Percentiles rank a stretch among this genome's conserved stretches.
phyloP scores from a whole-genome alignment of 441 rosid species.

The Adansonia madagascariensis region DNA sequence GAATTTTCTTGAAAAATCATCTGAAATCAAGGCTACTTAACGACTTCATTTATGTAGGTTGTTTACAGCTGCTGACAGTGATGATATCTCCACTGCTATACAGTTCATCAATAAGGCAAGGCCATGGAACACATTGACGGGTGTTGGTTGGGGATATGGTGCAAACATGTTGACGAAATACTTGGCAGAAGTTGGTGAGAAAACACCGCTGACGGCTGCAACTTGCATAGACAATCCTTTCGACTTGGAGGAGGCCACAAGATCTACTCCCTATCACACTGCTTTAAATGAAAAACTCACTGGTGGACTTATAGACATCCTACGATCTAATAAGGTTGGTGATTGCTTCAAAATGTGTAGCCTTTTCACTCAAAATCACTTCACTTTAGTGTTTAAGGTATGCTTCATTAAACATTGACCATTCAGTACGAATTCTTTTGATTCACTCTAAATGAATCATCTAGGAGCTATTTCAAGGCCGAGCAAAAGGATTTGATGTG shows the following conservation, averaged over 20 bases:
- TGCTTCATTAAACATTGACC: conserved; percentile 18
- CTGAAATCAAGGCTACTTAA: conserved; percentile 43
- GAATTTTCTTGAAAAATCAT: conserved; percentile 19
- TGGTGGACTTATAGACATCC: conserved; percentile 76
- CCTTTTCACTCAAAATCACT: conserved; percentile 23
- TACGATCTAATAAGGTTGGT: conserved; percentile 82
- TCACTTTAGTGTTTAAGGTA: conserved; percentile 23
- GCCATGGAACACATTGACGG: conserved; percentile 91
- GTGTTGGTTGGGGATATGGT: conserved; percentile 91
- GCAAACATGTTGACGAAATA: conserved; percentile 93
- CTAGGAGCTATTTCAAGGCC: conserved; percentile 91
- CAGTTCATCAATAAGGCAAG: conserved; percentile 75
- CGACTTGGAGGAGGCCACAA: conserved; percentile 90
- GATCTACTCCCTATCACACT: conserved; percentile 54
- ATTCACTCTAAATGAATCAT: conserved; percentile 31
- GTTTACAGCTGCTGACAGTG: conserved; percentile 97
- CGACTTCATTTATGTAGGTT: conserved; percentile 71
- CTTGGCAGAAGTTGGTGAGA: conserved; percentile 86
- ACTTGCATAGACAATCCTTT: conserved; percentile 93
- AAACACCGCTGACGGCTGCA: conserved; percentile 87
- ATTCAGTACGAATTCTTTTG: conserved; percentile 22
- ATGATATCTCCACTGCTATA: conserved; percentile 83
- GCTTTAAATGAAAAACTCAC: conserved; percentile 66
- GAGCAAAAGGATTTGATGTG: conserved; percentile 79
- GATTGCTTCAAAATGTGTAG: conserved; percentile 27